phyloP scores from a whole-genome alignment of 257 asterid species.

The Linderniella brevidens region DNA sequence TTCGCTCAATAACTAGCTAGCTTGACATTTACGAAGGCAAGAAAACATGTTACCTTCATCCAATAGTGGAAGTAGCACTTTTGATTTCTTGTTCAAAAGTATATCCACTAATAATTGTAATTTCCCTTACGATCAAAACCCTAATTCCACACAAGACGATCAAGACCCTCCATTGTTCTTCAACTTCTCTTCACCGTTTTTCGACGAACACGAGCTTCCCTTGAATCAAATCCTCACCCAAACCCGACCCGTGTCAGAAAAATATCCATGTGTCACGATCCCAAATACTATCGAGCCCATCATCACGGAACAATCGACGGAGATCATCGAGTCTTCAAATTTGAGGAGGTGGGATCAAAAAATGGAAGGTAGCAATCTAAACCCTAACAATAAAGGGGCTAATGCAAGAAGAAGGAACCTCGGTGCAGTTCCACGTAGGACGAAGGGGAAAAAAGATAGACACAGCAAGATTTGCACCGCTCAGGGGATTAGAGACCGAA shows the following conservation, averaged over 20 bases:
- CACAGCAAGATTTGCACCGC: conserved; percentile 77
- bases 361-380: not conserved
- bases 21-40: too few species aligned
- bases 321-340: not conserved
- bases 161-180: conserved; percentile 11
- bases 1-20: too few species aligned
- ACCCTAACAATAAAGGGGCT: conserved; percentile 5
- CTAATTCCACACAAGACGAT: conserved; percentile 14
- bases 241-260: not conserved
- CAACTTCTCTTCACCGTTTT: conserved; percentile 29
- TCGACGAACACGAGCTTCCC: conserved; percentile 33
- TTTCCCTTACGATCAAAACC: conserved; percentile 16
- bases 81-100: conserved; percentile 1
- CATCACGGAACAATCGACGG: not conserved
- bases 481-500: conserved; percentile 46
- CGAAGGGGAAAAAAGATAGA: conserved; percentile 38
- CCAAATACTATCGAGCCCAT: not conserved
- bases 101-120: not conserved
- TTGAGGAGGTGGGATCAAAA: not conserved
- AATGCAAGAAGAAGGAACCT: not conserved
- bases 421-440: conserved; percentile 12
- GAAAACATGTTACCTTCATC: conserved; percentile 10
- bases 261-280: not conserved
- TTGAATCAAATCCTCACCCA: conserved; percentile 16
- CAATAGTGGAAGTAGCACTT: too few species aligned